phyloP scores from a whole-genome alignment of 345 rosid species.

The Capsella bursapastoris region DNA sequence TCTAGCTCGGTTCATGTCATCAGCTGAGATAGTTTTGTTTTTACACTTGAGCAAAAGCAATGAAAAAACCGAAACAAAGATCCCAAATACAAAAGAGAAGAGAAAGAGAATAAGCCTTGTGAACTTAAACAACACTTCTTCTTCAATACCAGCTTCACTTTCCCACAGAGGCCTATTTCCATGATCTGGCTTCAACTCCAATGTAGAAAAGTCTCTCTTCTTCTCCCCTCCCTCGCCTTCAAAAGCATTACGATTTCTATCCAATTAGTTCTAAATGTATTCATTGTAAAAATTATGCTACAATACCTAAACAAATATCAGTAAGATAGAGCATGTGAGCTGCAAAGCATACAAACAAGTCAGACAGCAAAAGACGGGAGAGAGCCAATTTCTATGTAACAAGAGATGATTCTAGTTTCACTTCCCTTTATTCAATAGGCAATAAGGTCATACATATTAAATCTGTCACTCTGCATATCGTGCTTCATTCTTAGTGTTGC shows the following conservation, averaged over 20 bases:
- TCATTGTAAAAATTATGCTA: not conserved
- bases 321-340: too few relatives aligned
- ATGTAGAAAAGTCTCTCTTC: constrained; percentile 64
- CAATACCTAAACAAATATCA: too few relatives aligned
- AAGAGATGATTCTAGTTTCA: constrained; percentile 40
- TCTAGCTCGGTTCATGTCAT: constrained; percentile 70
- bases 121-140: constrained; percentile 74
- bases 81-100: constrained; percentile 6
- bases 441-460: constrained; percentile 89
- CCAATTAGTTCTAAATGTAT: not conserved
- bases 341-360: too few relatives aligned
- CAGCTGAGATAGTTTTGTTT: constrained; percentile 56
- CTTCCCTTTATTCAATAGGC: constrained; percentile 97
- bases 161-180: constrained; percentile 73
- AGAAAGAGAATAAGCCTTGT: constrained; percentile 24
- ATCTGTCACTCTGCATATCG: constrained; percentile 96
- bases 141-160: constrained; percentile 96
- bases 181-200: constrained; percentile 85
- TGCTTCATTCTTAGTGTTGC: constrained; percentile 97
- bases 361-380: too few relatives aligned
- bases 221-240: constrained; percentile 58
- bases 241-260: constrained; percentile 11
- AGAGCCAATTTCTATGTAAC: not conserved
- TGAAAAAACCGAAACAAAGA: not conserved
- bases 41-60: constrained; percentile 2